These are phyloP conservation scores for Scortechinia acanthostroma DNA, from an alignment of 2,329 filamentous ascomycete species.

Conservation along the genomic window DNA sequence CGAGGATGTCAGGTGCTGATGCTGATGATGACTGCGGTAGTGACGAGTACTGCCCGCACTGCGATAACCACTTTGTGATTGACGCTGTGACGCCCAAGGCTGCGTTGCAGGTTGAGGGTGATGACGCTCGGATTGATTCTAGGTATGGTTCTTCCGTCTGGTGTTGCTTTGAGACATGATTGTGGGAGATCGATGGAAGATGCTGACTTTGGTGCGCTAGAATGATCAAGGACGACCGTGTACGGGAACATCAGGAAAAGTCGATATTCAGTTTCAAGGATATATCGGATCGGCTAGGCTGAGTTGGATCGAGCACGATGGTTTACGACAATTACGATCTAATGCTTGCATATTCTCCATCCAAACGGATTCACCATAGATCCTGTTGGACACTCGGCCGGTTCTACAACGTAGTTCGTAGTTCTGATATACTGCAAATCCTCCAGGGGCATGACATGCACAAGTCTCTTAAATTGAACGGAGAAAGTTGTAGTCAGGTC, in stretches of 20 bases:
- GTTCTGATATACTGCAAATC: too few species aligned
- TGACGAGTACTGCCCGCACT: constrained; percentile 98
- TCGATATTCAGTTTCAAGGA: constrained; percentile 40
- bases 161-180: neutral
- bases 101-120: constrained; percentile 79
- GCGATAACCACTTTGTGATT: constrained; percentile 95
- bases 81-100: constrained; percentile 81
- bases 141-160: neutral
- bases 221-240: constrained; percentile 76
- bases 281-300: neutral
- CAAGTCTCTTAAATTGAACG: too few species aligned
- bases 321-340: constrained; percentile 68
- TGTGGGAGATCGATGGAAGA: constrained; percentile 1
- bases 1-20: neutral
- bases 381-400: too few species aligned
- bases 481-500: too few species aligned
- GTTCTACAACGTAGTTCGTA: too few species aligned
- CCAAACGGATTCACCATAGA: too few species aligned
- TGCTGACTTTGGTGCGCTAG: constrained; percentile 22
- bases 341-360: too few species aligned
- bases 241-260: constrained; percentile 58
- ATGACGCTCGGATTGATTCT: constrained; percentile 77
- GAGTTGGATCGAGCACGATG: constrained; percentile 65
- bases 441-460: too few species aligned
- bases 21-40: constrained; percentile 26